Conservation (phyloP, 768 basidiomycete species). For the Hypsizygus marmoreus region DNA sequence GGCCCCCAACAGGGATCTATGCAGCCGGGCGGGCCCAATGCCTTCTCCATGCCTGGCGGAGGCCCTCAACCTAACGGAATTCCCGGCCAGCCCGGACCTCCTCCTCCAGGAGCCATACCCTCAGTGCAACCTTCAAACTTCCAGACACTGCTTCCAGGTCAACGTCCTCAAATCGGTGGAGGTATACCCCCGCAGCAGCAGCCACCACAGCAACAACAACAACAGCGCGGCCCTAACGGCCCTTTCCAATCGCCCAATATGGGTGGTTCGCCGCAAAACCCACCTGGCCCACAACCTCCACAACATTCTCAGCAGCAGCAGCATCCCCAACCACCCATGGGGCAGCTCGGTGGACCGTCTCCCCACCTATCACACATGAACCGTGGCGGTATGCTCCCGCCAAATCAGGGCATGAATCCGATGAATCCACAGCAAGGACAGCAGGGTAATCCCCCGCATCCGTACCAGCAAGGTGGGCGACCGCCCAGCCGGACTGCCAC, state of each 20-base stretch:
- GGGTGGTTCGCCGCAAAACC: conserved; percentile 58
- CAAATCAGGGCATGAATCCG: conserved; percentile 41
- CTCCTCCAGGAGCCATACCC: conserved; percentile 22
- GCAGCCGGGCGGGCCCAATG: conserved; percentile 15
- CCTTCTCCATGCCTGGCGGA: conserved; percentile 31
- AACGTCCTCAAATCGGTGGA: conserved; percentile 18
- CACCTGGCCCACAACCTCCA: conserved; percentile 23
- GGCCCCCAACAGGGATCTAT: conserved; percentile 23
- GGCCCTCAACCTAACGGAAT: conserved; percentile 24
- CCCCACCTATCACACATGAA: conserved; percentile 50
- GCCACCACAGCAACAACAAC: conserved; percentile 24
- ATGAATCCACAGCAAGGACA: conserved; percentile 36
- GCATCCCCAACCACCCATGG: conserved; percentile 42
- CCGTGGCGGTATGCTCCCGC: conserved; percentile 49
- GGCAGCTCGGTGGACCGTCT: conserved; percentile 50
- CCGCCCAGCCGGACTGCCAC: conserved; percentile 61
- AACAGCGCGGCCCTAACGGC: conserved; percentile 48
- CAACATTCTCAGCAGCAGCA: conserved; percentile 27
- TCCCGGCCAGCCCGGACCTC: conserved; percentile 24
- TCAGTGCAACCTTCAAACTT: conserved; percentile 32
- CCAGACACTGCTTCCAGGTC: conserved; percentile 16
- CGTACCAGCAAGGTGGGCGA: conserved; percentile 47
- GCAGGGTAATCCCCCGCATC: conserved; percentile 38
- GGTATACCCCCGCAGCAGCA: conserved; percentile 23
- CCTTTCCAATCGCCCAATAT: conserved; percentile 70